Evolutionary conservation across 768 basidiomycete genomes (phyloP), one percentile per base, ranked within the genome.

Genomic region (Russula lepida): DNA sequence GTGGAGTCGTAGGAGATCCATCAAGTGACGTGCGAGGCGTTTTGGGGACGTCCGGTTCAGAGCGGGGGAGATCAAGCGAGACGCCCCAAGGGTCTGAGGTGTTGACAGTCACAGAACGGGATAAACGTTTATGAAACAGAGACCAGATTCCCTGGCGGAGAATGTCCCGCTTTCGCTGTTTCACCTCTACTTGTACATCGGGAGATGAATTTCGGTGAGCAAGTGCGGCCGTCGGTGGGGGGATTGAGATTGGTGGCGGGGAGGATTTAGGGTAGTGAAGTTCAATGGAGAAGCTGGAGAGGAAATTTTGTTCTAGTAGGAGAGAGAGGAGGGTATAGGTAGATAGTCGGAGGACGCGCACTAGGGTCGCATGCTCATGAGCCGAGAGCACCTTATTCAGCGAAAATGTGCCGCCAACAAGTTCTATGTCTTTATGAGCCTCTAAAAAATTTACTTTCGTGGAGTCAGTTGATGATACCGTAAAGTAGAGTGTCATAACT

Each of bases 331-430:
- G 80, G 9, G 77, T 68, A 68, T 82, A 86, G 17, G 82, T 71
- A 0, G 78, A 67, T 11, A 86, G 65, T 17, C 80, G 78, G 17
- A 89, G 79, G 19, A 81, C 72, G 47, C 74, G 76, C 51, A 71
- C 69, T 0, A 89, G 74, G 0, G 75, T 60, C 3, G 66, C 63
- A 64, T 84, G 76, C 56, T 82, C 78, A 4, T 67, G 33, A 1
- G 71, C 68, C 1, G 80, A 78, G 13, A 69, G 70, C 15, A 79
- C 65, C 11, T 80, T 83, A 62, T 73, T 75, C 60, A 88, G 75
- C 1, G 73, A 68, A 68, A 89, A 88, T 1, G 80, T 84, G 0
- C 86, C 86, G 5, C 86, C 86, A 8, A 87, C 76, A 33, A 85
- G 69, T 4, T 71, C 50, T 37, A 71, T 60, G n/a, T 71, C 60